A percentile compares a stretch with the other conserved stretches of the same genome.
Evolutionary conservation across 192 early-diverging fungal genomes (phyloP).

Genomic region (Coemansia sp.): DNA sequence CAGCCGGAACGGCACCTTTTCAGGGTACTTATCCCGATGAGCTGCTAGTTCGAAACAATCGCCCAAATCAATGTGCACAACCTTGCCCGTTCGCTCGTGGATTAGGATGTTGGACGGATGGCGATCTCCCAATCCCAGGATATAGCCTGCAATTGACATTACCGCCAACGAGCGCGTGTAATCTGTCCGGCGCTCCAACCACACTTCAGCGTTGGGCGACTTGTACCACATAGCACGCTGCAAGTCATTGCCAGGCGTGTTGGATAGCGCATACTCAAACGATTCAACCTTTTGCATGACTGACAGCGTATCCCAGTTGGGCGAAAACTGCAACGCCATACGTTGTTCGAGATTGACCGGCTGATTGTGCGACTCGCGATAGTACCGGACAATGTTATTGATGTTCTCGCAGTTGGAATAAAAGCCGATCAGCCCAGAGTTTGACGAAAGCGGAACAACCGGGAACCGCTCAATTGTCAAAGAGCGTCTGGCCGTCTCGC

Average conservation of each 20-base stretch:
- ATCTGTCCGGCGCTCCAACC: constrained; percentile 95
- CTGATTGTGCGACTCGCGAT: too few species aligned
- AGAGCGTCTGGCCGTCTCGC: constrained; percentile 91
- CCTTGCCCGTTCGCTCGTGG: constrained; percentile 88
- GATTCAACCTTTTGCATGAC: constrained; percentile 93
- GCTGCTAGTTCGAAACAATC: constrained; percentile 98
- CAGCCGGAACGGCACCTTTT: constrained; percentile 97
- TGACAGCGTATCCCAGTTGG: constrained; percentile 90
- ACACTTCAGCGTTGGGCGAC: constrained; percentile 92
- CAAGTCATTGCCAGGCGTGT: constrained; percentile 95
- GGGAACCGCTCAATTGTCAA: constrained; percentile 90
- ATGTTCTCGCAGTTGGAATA: constrained; percentile 67
- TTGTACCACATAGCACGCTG: constrained; percentile 96
- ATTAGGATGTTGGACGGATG: constrained; percentile 99
- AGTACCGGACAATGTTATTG: constrained; percentile 64
- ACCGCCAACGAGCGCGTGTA: constrained; percentile 94
- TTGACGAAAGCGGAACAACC: constrained; percentile 94
- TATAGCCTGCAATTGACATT: constrained; percentile 99
- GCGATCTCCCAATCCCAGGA: constrained; percentile 94
- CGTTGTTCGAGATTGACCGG: too few species aligned
- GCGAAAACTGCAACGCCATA: constrained; percentile 66
- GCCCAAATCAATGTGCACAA: constrained; percentile 98
- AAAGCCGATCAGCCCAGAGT: constrained; percentile 96
- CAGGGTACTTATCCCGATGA: constrained; percentile 95
- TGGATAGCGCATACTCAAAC: constrained; percentile 89